These are phyloP conservation scores for Suillus decipiens DNA, from an alignment of 768 basidiomycete genomes.

Conservation along the genomic window DNA sequence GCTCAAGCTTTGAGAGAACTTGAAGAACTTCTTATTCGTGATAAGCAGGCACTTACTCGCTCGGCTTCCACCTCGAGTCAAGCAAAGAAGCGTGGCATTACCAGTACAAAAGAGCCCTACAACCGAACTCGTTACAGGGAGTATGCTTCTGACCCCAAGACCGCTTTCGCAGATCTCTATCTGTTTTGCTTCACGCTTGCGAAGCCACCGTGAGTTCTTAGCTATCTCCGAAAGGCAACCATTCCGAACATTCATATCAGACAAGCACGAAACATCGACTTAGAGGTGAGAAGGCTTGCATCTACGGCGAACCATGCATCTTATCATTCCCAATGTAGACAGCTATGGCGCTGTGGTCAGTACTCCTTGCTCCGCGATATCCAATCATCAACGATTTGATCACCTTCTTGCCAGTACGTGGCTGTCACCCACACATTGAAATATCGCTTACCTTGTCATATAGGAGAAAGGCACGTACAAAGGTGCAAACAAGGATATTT, in stretches of 20 bases:
- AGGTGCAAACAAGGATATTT: constrained; percentile 81
- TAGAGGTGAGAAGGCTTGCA: constrained; percentile 58
- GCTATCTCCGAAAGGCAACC: not conserved
- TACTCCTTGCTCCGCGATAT: constrained; percentile 66
- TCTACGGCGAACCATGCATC: not conserved
- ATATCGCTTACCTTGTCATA: not conserved
- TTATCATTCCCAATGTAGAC: constrained; percentile 43
- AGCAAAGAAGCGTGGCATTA: constrained; percentile 35
- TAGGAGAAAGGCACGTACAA: constrained; percentile 61
- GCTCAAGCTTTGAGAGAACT: constrained; percentile 58
- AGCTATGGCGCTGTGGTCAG: constrained; percentile 74
- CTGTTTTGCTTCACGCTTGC: constrained; percentile 68
- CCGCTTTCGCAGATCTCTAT: constrained; percentile 67
- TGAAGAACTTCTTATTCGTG: constrained; percentile 57
- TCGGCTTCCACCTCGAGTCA: constrained; percentile 22
- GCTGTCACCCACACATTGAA: not conserved
- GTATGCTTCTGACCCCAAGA: constrained; percentile 49
- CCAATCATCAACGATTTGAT: constrained; percentile 66
- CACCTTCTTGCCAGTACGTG: constrained; percentile 62
- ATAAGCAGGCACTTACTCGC: constrained; percentile 40
- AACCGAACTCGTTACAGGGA: constrained; percentile 51
- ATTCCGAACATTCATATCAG: constrained; percentile 34
- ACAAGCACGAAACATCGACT: constrained; percentile 74
- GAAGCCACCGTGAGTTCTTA: constrained; percentile 63
- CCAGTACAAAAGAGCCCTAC: constrained; percentile 45